Evolutionary conservation across 2,329 filamentous ascomycete genomes (phyloP).

Genomic region (Bipolaris sorokiniana): DNA sequence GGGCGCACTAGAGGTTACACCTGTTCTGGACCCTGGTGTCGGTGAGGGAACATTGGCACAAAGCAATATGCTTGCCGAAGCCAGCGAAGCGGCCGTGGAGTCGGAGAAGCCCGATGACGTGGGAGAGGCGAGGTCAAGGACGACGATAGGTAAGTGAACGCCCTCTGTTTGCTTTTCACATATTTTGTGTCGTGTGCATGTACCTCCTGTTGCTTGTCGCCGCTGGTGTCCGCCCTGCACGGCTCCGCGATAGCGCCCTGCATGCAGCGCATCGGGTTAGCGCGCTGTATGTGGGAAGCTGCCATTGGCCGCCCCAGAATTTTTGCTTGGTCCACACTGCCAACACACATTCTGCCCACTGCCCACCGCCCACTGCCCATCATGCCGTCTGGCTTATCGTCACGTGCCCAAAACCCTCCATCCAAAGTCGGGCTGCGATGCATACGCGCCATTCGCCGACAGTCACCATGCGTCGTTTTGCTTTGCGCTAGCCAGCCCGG

Average conservation of each 20-base stretch:
- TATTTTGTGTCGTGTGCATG: conserved; percentile 8
- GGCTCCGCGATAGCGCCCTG: conserved; percentile 17
- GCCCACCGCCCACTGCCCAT: no score
- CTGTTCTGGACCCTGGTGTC: conserved; percentile 3
- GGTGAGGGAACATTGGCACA: conserved; percentile 2
- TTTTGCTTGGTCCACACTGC: conserved; percentile 22
- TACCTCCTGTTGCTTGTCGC: conserved; percentile 1
- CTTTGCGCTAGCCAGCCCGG: conserved; percentile 24
- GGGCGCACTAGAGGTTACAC: conserved; percentile 7
- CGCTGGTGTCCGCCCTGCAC: conserved; percentile 12
- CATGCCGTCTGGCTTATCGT: conserved; percentile 28
- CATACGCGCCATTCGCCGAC: conserved; percentile 38
- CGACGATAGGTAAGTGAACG: conserved; percentile 29
- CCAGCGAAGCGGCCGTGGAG: conserved; percentile 7
- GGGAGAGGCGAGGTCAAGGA: conserved; percentile 3
- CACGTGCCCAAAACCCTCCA: conserved; percentile 32
- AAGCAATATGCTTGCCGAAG: conserved; percentile 5
- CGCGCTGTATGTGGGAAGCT: conserved; percentile 17
- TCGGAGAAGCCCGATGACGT: conserved; percentile 10
- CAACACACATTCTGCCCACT: conserved; percentile 20
- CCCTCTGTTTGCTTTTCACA: conserved; percentile 7
- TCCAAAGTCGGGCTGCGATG: conserved; percentile 33
- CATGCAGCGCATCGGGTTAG: conserved; percentile 22
- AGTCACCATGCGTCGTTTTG: conserved; percentile 30
- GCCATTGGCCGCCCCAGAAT: conserved; percentile 21